A percentile compares a stretch with the other conserved stretches of the same genome.
Conservation (phyloP, 192 early-diverging fungal species). For the Coemansia biformis region DNA sequence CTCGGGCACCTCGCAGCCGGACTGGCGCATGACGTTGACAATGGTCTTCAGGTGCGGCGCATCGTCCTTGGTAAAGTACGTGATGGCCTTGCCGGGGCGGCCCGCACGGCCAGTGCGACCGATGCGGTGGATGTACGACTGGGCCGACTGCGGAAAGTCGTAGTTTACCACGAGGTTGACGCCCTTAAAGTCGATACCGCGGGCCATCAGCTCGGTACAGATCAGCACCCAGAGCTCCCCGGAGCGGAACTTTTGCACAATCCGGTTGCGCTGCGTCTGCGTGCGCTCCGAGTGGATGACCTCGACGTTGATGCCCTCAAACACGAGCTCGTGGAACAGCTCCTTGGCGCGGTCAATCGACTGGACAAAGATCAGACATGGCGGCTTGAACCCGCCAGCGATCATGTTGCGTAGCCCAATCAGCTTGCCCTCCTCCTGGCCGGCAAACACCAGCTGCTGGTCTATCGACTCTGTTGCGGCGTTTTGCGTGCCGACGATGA, state of each 20-base stretch:
- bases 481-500: conserved; percentile 86
- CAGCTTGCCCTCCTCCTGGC: conserved; percentile 91
- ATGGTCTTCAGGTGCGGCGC: conserved; percentile 82
- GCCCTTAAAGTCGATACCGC: conserved; percentile 98
- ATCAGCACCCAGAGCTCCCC: conserved; percentile 96
- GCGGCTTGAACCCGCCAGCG: conserved; percentile 73
- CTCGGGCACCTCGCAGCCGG: conserved; percentile 92
- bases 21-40: conserved; percentile 95
- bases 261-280: conserved; percentile 84
- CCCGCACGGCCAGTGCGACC: conserved; percentile 99
- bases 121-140: conserved; percentile 94
- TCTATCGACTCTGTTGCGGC: conserved; percentile 87
- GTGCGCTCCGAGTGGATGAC: conserved; percentile 97
- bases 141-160: conserved; percentile 90
- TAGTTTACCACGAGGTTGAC: conserved; percentile 98
- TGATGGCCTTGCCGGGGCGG: conserved; percentile 79
- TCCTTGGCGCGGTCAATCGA: conserved; percentile 96
- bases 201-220: conserved; percentile 92
- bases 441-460: conserved; percentile 86
- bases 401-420: conserved; percentile 87
- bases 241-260: conserved; percentile 80
- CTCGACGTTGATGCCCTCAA: conserved; percentile 96
- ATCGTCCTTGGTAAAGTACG: conserved; percentile 94
- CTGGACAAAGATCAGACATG: conserved; percentile 93
- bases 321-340: conserved; percentile 91